Conservation (phyloP, 1,284 basidiomycete species). For the Irpex sp. region DNA sequence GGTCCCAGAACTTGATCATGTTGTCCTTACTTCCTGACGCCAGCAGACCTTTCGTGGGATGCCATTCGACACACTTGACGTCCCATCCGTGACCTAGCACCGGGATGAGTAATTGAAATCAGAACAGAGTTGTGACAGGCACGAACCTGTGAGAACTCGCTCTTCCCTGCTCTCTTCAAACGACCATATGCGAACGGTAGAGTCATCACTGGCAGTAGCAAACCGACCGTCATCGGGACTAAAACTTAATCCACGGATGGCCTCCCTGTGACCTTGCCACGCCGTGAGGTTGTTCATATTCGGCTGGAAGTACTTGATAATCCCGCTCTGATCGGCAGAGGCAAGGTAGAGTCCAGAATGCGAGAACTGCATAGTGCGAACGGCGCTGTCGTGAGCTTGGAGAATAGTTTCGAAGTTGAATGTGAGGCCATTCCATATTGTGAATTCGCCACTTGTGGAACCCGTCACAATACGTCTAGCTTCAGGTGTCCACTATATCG, state of each 20-base stretch:
- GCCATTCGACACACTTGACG: slow-evolving; percentile 98
- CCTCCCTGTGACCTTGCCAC: slow-evolving; percentile 87
- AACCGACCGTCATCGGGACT: slow-evolving; percentile 90
- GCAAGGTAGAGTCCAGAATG: slow-evolving; percentile 90
- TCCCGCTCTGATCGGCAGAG: slow-evolving; percentile 87
- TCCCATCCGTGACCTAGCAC: slow-evolving; percentile 92
- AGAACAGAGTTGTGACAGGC: neutral
- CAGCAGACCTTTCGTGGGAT: slow-evolving; percentile 92
- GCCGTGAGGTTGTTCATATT: slow-evolving; percentile 98
- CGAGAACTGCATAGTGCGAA: slow-evolving; percentile 87
- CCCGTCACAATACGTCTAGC: slow-evolving; percentile 90
- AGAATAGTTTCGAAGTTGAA: slow-evolving; percentile 99
- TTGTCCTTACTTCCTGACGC: slow-evolving; percentile 97
- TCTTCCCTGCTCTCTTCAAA: slow-evolving; percentile 92
- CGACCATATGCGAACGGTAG: slow-evolving; percentile 91
- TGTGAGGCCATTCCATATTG: slow-evolving; percentile 97
- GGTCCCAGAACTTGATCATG: slow-evolving; percentile 99
- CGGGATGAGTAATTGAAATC: neutral
- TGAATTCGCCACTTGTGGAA: slow-evolving; percentile 96
- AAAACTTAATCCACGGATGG: slow-evolving; percentile 88
- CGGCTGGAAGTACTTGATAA: slow-evolving; percentile 98
- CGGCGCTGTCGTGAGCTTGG: slow-evolving; percentile 94
- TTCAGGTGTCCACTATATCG: slow-evolving; percentile 82
- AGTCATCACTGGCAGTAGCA: slow-evolving; percentile 93
- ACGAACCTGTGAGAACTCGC: slow-evolving; percentile 76